Evolutionary conservation across 495 filamentous ascomycete genomes (phyloP), one percentile per base, ranked within the genome.

Genomic region (Pyronema omphalodes): DNA sequence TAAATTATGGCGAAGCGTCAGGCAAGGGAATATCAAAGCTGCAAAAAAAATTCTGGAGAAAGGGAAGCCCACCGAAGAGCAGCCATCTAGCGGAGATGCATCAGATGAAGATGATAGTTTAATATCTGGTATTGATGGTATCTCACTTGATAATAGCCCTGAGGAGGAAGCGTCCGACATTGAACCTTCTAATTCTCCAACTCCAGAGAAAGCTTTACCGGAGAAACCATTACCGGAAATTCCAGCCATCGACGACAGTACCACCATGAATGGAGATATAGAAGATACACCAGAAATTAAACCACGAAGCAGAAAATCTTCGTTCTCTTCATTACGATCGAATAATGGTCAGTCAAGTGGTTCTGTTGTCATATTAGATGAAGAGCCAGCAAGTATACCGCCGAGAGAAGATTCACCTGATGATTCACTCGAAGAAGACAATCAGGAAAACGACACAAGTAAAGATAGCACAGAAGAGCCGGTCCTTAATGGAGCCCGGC

Each of bases 1-100:
- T 62, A 76, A 79, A 6, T 70, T 99, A 9, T 99, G 93, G 93
- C 80, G 89, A 65, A 85, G 88, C 18, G 80, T 80, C 6, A 81
- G 76, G 46, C 73, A 74, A 17, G 91, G 91, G 7, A 76, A 88
- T 46, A 56, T 94, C 39, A 67, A 76, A 9, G 80, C 80, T 44
- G 78, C 96, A 59, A 84, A 74, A 60, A 76, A 75, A 34, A 84
- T 96, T 14, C 73, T 96, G 66, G 83, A 95, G 58, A 41, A 36
- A 29, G 34, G 37, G 7, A 51, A 29, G 3, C 51, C 23, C 17
- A 48, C 29, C 18, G 55, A 45, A 18, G 53, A 40, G 29, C 9
- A 17, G 9, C n/a, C 18, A 23, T 47, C 44, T 23, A 49, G 29
- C n/a, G 44, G 36, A 29, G 52, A 54, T 48, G n/a, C 17, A 18